phyloP scores from a whole-genome alignment of 1,284 basidiomycete species.

The Naganishia cerealis region DNA sequence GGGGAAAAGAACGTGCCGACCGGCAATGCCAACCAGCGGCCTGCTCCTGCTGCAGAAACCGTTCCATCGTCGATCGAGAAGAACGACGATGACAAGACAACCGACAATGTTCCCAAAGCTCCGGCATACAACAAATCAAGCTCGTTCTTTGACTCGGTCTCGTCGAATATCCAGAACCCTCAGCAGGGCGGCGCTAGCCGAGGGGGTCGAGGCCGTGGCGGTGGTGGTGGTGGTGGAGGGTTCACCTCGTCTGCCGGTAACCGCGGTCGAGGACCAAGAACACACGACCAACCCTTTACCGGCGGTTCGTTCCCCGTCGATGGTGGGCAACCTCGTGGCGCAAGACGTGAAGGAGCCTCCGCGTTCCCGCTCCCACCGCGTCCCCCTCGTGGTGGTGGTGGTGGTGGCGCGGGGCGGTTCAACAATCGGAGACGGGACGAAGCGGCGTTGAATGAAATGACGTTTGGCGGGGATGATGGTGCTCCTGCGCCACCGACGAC shows the following conservation, averaged over 20 bases:
- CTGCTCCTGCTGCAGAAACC: background rate
- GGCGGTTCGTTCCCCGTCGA: background rate
- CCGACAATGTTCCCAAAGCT: background rate
- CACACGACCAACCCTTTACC: background rate
- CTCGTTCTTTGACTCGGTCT: conserved; percentile 37
- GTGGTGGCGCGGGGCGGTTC: background rate
- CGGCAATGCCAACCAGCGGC: background rate
- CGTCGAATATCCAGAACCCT: conserved; percentile 28
- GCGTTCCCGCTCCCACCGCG: background rate
- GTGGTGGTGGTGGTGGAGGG: background rate
- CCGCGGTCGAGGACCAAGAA: background rate
- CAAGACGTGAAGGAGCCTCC: background rate
- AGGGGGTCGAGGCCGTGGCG: background rate
- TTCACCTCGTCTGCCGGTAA: background rate
- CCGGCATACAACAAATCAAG: conserved; percentile 35
- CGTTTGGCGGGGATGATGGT: conserved; percentile 24
- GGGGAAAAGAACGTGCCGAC: conserved; percentile 14
- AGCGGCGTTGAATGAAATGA: conserved; percentile 23
- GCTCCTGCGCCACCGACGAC: background rate
- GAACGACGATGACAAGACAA: background rate
- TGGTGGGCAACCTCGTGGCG: background rate
- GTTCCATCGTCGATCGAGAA: too few species aligned
- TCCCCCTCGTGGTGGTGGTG: background rate
- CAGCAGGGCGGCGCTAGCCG: background rate
- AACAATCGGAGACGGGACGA: conserved; percentile 20